Evolutionary conservation across 768 basidiomycete species (phyloP).

Genomic region (Fibroporia radiculosa): DNA sequence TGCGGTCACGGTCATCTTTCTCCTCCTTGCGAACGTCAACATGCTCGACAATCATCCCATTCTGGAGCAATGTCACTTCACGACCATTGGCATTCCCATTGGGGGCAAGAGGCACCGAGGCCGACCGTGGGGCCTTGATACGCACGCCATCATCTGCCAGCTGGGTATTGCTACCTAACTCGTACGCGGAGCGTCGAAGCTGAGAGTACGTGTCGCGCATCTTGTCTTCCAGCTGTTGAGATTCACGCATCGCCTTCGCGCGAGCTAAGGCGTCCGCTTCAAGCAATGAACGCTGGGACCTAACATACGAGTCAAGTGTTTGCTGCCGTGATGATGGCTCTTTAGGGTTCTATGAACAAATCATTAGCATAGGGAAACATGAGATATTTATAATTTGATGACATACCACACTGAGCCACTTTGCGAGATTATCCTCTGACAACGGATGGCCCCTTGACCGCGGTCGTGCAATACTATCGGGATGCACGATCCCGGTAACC

Average conservation of each 20-base stretch:
- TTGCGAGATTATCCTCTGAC: slow-evolving; percentile 69
- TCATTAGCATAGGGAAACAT: too few species aligned
- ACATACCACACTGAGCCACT: slow-evolving; percentile 76
- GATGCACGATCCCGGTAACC: slow-evolving; percentile 35
- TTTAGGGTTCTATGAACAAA: slow-evolving; percentile 64
- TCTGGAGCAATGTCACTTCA: slow-evolving; percentile 77
- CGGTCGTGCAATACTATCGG: slow-evolving; percentile 50
- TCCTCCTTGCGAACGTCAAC: slow-evolving; percentile 79
- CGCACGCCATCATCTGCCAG: slow-evolving; percentile 60
- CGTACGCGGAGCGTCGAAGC: slow-evolving; percentile 72
- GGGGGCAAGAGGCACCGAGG: slow-evolving; percentile 22
- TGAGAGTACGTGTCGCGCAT: slow-evolving; percentile 79
- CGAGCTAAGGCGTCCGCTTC: slow-evolving; percentile 79
- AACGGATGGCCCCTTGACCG: slow-evolving; percentile 59
- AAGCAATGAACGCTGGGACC: slow-evolving; percentile 69
- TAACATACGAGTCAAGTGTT: slow-evolving; percentile 76
- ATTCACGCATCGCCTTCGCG: slow-evolving; percentile 71
- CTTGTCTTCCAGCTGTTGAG: slow-evolving; percentile 63
- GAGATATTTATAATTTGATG: not conserved
- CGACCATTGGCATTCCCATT: slow-evolving; percentile 48
- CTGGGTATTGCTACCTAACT: slow-evolving; percentile 43
- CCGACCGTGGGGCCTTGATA: slow-evolving; percentile 52
- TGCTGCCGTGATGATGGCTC: slow-evolving; percentile 82
- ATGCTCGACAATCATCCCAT: slow-evolving; percentile 85
- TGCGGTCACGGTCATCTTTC: slow-evolving; percentile 63